A percentile compares a stretch with the other conserved stretches of the same genome.
phyloP scores from a whole-genome alignment of 2,329 filamentous ascomycete genomes.

The Epichloe baconii region DNA sequence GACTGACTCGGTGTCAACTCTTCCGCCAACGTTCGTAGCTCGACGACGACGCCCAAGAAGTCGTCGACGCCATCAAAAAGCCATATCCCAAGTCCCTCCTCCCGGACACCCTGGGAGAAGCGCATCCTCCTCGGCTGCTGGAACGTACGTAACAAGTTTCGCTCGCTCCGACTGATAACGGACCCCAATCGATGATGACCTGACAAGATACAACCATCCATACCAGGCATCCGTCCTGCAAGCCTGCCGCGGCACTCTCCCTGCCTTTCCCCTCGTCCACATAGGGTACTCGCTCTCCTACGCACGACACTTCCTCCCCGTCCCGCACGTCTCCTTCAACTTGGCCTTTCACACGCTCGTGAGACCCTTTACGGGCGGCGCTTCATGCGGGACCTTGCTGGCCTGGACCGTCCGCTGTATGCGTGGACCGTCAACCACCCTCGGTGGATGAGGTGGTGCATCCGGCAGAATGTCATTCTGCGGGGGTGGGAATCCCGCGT shows the following conservation, averaged over 20 bases:
- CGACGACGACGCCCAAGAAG: slow-evolving; percentile 53
- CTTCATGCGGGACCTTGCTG: slow-evolving; percentile 50
- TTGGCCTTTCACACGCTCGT: slow-evolving; percentile 57
- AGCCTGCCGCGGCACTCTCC: too few species aligned
- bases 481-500: background rate
- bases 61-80: slow-evolving; percentile 58
- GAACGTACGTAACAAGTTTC: too few species aligned
- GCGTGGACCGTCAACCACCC: slow-evolving; percentile 82
- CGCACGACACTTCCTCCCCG: slow-evolving; percentile 54
- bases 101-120: too few species aligned
- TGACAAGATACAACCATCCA: too few species aligned
- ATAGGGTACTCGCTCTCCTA: slow-evolving; percentile 56
- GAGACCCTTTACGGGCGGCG: slow-evolving; percentile 45
- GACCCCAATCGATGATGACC: too few species aligned
- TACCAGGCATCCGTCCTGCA: too few species aligned
- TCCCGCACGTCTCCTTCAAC: slow-evolving; percentile 64
- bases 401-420: slow-evolving; percentile 44
- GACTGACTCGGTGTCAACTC: slow-evolving; percentile 14
- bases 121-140: too few species aligned
- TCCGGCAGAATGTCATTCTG: slow-evolving; percentile 24
- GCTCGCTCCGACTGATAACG: too few species aligned
- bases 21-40: slow-evolving; percentile 29
- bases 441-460: slow-evolving; percentile 69
- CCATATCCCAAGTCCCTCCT: slow-evolving; percentile 37
- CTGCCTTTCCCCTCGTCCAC: slow-evolving; percentile 35